A percentile compares a stretch with the other conserved stretches of the same genome.
Conservation (phyloP, 768 basidiomycete species). For the Stropharia rugosoannulata region DNA sequence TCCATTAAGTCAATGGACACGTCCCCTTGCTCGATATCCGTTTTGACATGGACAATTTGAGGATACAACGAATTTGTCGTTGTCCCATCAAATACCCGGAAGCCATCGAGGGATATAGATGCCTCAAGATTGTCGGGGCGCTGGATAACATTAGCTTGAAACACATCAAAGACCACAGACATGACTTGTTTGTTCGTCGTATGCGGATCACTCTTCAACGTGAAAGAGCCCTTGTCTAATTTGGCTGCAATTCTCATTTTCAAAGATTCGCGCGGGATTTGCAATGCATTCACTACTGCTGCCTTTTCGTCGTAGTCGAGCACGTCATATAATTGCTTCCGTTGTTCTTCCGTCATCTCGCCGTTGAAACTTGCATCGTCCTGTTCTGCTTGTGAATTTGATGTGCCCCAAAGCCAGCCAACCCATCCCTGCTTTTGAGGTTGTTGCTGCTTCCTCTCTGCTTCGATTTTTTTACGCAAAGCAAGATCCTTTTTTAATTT, state of each 20-base stretch:
- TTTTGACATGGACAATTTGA: conserved; percentile 81
- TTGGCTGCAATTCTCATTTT: conserved; percentile 74
- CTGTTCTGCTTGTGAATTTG: conserved; percentile 28
- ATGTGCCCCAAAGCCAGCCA: conserved; percentile 85
- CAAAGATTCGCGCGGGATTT: conserved; percentile 76
- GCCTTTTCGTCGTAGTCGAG: conserved; percentile 92
- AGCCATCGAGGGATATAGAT: conserved; percentile 79
- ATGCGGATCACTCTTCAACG: conserved; percentile 75
- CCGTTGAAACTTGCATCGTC: conserved; percentile 61
- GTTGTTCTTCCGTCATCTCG: conserved; percentile 86
- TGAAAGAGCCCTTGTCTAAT: conserved; percentile 86
- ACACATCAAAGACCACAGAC: conserved; percentile 83
- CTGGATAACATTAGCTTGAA: conserved; percentile 82
- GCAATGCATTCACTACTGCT: conserved; percentile 65
- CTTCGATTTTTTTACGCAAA: conserved; percentile 66
- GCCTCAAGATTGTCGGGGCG: conserved; percentile 86
- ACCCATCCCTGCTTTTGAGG: conserved; percentile 55
- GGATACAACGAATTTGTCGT: conserved; percentile 75
- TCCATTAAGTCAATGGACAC: conserved; percentile 11
- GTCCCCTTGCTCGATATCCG: conserved; percentile 19
- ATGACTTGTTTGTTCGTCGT: conserved; percentile 66
- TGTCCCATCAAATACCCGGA: conserved; percentile 92
- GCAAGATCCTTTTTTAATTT: conserved; percentile 84
- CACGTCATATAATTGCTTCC: conserved; percentile 84
- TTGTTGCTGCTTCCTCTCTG: conserved; percentile 56